Percentiles rank a stretch among this genome's conserved stretches.
These are phyloP conservation scores for Avena atlantica DNA, from an alignment of 176 grass and related monocot species.

Conservation along the genomic window DNA sequence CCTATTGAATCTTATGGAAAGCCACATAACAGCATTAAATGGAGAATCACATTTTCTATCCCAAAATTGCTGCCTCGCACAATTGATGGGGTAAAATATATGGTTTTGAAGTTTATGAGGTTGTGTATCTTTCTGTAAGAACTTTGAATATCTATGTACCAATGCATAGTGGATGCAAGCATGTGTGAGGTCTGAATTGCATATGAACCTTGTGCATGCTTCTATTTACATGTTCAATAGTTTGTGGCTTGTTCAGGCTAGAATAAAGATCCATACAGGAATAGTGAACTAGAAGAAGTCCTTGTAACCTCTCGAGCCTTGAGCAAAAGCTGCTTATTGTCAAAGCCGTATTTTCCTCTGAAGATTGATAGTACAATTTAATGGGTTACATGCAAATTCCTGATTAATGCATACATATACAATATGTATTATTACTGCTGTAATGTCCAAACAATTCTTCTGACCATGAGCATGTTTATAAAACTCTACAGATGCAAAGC, in stretches of 20 bases:
- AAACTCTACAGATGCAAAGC: constrained; percentile 55
- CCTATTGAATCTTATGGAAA: not conserved
- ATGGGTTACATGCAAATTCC: not conserved
- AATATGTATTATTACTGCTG: not conserved
- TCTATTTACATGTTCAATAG: not conserved
- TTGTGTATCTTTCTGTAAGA: not conserved
- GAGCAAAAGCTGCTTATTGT: not conserved
- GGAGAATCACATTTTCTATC: not conserved
- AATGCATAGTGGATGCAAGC: not conserved
- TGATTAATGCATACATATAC: not conserved
- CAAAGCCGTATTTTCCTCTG: not conserved
- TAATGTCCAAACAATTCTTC: not conserved
- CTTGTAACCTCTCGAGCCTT: not conserved
- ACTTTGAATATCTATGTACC: not conserved
- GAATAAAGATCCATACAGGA: not conserved
- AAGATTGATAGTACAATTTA: not conserved
- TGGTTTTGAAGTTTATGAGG: not conserved
- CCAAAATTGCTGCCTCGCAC: not conserved
- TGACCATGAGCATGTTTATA: constrained; percentile 4
- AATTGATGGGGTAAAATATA: not conserved
- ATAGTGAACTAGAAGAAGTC: not conserved
- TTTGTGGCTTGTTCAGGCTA: not conserved
- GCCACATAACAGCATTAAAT: not conserved
- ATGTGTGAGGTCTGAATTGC: not conserved
- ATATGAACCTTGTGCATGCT: not conserved